These are phyloP conservation scores for Calocybe gangraenosa DNA, from an alignment of 768 basidiomycete species.

Conservation along the genomic window DNA sequence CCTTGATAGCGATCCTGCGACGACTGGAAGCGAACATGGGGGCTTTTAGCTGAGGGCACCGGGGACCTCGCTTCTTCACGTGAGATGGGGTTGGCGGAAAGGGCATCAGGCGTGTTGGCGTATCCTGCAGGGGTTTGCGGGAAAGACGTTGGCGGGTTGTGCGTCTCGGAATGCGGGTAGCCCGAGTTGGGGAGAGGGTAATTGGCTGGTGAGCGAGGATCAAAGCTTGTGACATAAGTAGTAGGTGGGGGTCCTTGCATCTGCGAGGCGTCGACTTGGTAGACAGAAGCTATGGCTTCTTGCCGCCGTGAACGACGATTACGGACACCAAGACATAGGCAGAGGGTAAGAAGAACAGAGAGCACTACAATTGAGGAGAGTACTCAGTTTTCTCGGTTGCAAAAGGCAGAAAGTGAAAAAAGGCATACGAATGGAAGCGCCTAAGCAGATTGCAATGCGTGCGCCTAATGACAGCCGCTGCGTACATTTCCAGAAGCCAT, in stretches of 20 bases:
- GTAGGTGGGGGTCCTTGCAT: conserved; percentile 17
- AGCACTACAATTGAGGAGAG: conserved; percentile 9
- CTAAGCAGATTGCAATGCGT: conserved; percentile 15
- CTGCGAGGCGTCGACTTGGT: conserved; percentile 19
- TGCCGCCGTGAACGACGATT: conserved; percentile 9
- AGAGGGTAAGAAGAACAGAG: conserved; percentile 8
- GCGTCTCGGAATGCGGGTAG: conserved; percentile 1
- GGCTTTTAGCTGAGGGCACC: conserved; percentile 3
- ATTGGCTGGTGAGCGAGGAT: conserved; percentile 13
- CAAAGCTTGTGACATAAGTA: conserved; percentile 17
- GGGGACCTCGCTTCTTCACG: conserved; percentile 5
- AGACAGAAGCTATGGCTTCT: conserved; percentile 16
- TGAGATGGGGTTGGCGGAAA: conserved; percentile 4
- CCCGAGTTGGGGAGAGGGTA: conserved; percentile 13
- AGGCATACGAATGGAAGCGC: conserved; percentile 13
- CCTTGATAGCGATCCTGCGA: conserved; percentile 12
- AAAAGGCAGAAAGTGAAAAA: neutral
- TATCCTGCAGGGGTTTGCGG: conserved; percentile 15
- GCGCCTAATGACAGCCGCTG: conserved; percentile 13
- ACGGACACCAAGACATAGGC: conserved; percentile 12
- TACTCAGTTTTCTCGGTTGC: neutral
- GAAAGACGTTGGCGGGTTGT: conserved; percentile 10
- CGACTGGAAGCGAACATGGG: conserved; percentile 10
- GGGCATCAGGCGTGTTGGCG: conserved; percentile 9
- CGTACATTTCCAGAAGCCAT: conserved; percentile 16